These are phyloP conservation scores for Nitzschia inconspicua DNA, from an alignment of 108 stramenopile species.

Conservation along the genomic window DNA sequence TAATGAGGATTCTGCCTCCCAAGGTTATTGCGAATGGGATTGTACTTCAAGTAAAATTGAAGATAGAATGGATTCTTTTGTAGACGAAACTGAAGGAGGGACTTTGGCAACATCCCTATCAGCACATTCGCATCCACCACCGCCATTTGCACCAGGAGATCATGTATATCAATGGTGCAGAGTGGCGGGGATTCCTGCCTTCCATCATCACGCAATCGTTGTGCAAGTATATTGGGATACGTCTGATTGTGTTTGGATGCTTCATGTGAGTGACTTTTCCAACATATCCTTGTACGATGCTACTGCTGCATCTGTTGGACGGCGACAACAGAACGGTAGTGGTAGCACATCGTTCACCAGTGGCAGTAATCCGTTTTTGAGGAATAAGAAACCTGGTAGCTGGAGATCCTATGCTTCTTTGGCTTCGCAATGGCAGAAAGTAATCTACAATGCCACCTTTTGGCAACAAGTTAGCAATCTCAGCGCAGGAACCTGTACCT, in stretches of 20 bases:
- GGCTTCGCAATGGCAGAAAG: constrained; percentile 35
- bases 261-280: constrained; percentile 34
- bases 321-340: no score
- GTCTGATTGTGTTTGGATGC: not conserved
- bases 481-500: constrained; percentile 32
- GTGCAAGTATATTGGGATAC: constrained; percentile 2
- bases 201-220: constrained; percentile 53
- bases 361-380: constrained; percentile 4
- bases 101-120: no score
- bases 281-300: constrained; percentile 14
- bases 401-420: not conserved
- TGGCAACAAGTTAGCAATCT: constrained; percentile 5
- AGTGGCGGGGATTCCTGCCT: constrained; percentile 16
- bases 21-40: no score
- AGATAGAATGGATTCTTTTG: no score
- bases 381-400: not conserved
- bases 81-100: no score
- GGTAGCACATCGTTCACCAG: constrained; percentile 14
- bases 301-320: constrained; percentile 5
- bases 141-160: constrained; percentile 27
- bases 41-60: no score
- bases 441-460: constrained; percentile 26
- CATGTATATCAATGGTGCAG: constrained; percentile 49
- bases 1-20: no score
- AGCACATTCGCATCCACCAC: not conserved